Evolutionary conservation across 495 filamentous ascomycete genomes (phyloP).

Genomic region (Xylaria curta): DNA sequence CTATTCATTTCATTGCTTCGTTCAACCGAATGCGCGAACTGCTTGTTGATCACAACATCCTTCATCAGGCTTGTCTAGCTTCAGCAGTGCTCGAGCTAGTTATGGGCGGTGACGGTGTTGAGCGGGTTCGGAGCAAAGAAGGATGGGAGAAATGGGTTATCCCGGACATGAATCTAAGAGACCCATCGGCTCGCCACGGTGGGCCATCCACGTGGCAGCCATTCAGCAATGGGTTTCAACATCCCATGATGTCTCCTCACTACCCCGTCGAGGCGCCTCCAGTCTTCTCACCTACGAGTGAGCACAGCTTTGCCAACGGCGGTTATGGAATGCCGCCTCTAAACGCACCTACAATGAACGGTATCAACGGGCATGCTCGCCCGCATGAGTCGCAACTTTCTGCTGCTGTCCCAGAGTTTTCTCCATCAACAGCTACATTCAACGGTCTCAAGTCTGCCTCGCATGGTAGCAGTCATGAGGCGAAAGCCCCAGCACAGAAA

Average conservation of each 20-base stretch:
- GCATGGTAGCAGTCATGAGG: slow-evolving; percentile 17
- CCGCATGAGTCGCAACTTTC: slow-evolving; percentile 66
- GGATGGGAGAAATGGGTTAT: slow-evolving; percentile 86
- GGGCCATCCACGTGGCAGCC: slow-evolving; percentile 43
- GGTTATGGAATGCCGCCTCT: slow-evolving; percentile 42
- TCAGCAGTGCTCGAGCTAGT: slow-evolving; percentile 75
- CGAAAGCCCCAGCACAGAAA: slow-evolving; percentile 5
- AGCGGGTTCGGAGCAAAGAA: slow-evolving; percentile 78
- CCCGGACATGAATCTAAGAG: slow-evolving; percentile 56
- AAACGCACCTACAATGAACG: slow-evolving; percentile 48
- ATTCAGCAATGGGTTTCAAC: slow-evolving; percentile 31
- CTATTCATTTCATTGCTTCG: slow-evolving; percentile 71
- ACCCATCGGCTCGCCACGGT: slow-evolving; percentile 47
- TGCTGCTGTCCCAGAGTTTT: slow-evolving; percentile 77
- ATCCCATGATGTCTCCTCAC: slow-evolving; percentile 33
- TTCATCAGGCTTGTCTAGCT: slow-evolving; percentile 74
- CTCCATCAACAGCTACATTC: slow-evolving; percentile 50
- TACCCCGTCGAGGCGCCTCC: slow-evolving; percentile 38
- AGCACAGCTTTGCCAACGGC: slow-evolving; percentile 43
- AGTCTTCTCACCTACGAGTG: slow-evolving; percentile 44
- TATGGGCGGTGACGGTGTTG: slow-evolving; percentile 71
- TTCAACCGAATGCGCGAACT: slow-evolving; percentile 86
- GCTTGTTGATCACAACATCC: slow-evolving; percentile 69
- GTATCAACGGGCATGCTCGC: slow-evolving; percentile 48
- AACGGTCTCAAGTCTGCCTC: slow-evolving; percentile 13